phyloP scores from a whole-genome alignment of 306 rosid genomes.

The Canavalia ensiformis region DNA sequence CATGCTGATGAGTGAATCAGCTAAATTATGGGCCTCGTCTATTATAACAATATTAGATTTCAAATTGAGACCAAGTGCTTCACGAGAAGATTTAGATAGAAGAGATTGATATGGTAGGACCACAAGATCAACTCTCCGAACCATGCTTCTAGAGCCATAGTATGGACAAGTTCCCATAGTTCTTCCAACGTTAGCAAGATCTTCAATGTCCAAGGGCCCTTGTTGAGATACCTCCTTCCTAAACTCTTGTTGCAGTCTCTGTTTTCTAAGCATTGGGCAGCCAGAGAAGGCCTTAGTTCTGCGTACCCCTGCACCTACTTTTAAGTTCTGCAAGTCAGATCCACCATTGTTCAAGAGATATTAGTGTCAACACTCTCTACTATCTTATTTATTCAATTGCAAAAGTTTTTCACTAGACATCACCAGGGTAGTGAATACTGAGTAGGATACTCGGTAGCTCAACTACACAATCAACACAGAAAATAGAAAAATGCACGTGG shows the following conservation, averaged over 20 bases:
- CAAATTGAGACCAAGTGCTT: conserved; percentile 89
- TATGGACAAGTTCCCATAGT: conserved; percentile 87
- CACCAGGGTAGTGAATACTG: conserved; percentile 25
- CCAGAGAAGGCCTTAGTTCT: conserved; percentile 87
- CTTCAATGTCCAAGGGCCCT: conserved; percentile 93
- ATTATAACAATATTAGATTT: conserved; percentile 79
- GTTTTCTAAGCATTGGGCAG: conserved; percentile 91
- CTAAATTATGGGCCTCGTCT: conserved; percentile 96
- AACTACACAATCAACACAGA: conserved; percentile 31
- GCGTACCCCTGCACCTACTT: conserved; percentile 61
- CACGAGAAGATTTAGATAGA: conserved; percentile 92
- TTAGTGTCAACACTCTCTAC: not conserved
- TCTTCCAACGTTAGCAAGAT: conserved; percentile 89
- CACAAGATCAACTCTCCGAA: conserved; percentile 82
- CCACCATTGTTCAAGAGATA: conserved; percentile 47
- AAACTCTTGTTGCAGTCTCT: conserved; percentile 69
- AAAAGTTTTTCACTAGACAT: conserved; percentile 4
- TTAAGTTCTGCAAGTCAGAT: conserved; percentile 66
- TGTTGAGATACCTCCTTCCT: conserved; percentile 72
- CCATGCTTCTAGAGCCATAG: conserved; percentile 93
- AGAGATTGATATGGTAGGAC: conserved; percentile 97
- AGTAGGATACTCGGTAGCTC: conserved; percentile 18
- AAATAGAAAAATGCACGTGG: conserved; percentile 6
- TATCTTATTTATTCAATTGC: conserved; percentile 24
- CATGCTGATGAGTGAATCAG: conserved; percentile 94